A percentile compares a stretch with the other conserved stretches of the same genome.
Evolutionary conservation across 1,139 yeast genomes (phyloP).

Genomic region (Candida labiduridarum): DNA sequence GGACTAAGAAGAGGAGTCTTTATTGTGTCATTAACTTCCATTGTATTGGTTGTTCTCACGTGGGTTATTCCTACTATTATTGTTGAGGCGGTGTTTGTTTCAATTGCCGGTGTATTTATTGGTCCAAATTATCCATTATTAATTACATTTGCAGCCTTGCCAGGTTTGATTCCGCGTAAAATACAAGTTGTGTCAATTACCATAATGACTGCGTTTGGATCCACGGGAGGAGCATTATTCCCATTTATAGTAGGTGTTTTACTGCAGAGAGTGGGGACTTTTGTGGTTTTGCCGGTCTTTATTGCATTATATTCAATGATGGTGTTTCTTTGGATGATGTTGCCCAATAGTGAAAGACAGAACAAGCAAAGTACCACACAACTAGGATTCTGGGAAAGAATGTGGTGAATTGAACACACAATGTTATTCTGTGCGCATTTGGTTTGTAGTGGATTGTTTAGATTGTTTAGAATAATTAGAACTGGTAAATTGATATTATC

Average conservation of each 20-base stretch:
- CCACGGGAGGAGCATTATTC: constrained; percentile 61
- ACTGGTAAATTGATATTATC: too few relatives aligned
- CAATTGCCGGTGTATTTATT: constrained; percentile 50
- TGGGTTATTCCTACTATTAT: constrained; percentile 49
- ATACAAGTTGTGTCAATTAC: constrained; percentile 57
- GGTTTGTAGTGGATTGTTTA: neutral
- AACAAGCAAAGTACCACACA: constrained; percentile 13
- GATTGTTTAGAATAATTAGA: too few relatives aligned
- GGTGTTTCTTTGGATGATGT: constrained; percentile 43
- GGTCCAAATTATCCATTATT: constrained; percentile 62
- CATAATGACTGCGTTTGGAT: constrained; percentile 60
- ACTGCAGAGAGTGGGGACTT: constrained; percentile 54
- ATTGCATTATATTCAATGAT: constrained; percentile 41
- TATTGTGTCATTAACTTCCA: constrained; percentile 33
- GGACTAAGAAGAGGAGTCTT: constrained; percentile 55
- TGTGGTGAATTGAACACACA: constrained; percentile 19
- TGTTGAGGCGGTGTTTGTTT: constrained; percentile 47
- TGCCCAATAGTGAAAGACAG: constrained; percentile 42
- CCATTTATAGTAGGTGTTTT: constrained; percentile 59
- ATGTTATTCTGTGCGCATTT: neutral
- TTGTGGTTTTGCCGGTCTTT: constrained; percentile 56
- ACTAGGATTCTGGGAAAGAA: constrained; percentile 22
- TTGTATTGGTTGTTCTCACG: constrained; percentile 40
- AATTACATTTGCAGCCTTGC: constrained; percentile 44
- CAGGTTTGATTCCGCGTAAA: constrained; percentile 51